Evolutionary conservation across 129 eudicot genomes (phyloP).

Genomic region (Scalesia atractyloides): DNA sequence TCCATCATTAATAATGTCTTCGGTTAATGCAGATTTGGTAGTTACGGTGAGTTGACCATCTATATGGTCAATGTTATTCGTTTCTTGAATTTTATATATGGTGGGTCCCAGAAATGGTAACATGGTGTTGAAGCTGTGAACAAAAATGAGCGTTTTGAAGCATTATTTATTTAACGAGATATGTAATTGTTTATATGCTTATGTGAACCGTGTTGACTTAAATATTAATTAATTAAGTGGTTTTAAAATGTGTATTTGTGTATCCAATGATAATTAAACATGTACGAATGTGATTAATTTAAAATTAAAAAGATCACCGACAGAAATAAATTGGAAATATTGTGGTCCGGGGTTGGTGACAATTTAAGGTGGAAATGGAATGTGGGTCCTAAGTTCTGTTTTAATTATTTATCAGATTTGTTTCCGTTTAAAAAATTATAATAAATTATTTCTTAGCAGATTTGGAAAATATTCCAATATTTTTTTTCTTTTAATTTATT

Average conservation of each 20-base stretch:
- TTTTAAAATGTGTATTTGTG: conserved; percentile 3
- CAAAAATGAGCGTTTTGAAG: background rate
- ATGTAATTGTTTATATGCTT: background rate
- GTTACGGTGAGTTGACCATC: conserved; percentile 6
- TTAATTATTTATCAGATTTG: conserved; percentile 5
- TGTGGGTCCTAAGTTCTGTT: conserved; percentile 6
- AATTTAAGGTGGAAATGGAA: background rate
- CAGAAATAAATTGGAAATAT: conserved; percentile 33
- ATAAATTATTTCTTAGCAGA: no score
- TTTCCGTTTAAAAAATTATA: no score
- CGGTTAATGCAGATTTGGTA: background rate
- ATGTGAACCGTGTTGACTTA: conserved; percentile 12
- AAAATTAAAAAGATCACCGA: conserved; percentile 19
- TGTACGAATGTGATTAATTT: background rate
- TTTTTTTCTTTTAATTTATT: no score
- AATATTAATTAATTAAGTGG: background rate
- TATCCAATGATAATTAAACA: conserved; percentile 8
- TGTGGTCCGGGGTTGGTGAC: conserved; percentile 31
- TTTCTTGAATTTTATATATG: background rate
- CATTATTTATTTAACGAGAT: background rate
- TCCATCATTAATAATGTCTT: conserved; percentile 26
- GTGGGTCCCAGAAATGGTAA: background rate
- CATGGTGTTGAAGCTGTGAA: background rate
- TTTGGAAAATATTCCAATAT: no score
- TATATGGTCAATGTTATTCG: background rate